phyloP scores from a whole-genome alignment of 2,329 filamentous ascomycete species.

The Fusarium stilboides region DNA sequence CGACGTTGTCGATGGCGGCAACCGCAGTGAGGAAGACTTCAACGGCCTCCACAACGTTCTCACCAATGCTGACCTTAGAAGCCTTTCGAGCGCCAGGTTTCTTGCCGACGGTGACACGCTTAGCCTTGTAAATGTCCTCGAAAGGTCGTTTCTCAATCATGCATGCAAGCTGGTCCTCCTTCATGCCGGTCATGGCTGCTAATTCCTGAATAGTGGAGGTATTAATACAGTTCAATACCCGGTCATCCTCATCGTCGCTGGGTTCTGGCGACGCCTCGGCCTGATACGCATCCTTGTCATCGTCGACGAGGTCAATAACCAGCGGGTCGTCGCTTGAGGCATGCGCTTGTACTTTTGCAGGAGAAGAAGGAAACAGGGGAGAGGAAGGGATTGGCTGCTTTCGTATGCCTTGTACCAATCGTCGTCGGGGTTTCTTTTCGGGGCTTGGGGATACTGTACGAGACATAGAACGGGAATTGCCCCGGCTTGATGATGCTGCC shows the following conservation, averaged over 20 bases:
- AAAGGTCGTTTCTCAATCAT: conserved; percentile 86
- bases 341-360: conserved; percentile 23
- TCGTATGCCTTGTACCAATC: conserved; percentile 57
- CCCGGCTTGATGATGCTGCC: conserved; percentile 26
- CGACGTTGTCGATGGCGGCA: conserved; percentile 85
- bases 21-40: conserved; percentile 85
- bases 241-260: conserved; percentile 54
- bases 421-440: conserved; percentile 53
- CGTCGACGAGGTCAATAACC: conserved; percentile 56
- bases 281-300: conserved; percentile 60
- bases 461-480: conserved; percentile 37
- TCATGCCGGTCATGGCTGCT: conserved; percentile 84
- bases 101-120: conserved; percentile 71
- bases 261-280: conserved; percentile 53
- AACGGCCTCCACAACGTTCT: conserved; percentile 67
- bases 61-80: conserved; percentile 65
- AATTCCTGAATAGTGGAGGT: conserved; percentile 81
- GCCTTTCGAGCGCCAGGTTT: conserved; percentile 63
- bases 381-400: conserved; percentile 45
- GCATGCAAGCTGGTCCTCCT: conserved; percentile 76
- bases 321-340: conserved; percentile 56
- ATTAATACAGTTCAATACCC: conserved; percentile 86
- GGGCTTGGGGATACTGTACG: conserved; percentile 49
- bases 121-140: conserved; percentile 73
- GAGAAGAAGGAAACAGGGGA: conserved; percentile 39